Base-by-base conservation (phyloP, 164 flowering plant species). In the Amborella trichopoda region DNA sequence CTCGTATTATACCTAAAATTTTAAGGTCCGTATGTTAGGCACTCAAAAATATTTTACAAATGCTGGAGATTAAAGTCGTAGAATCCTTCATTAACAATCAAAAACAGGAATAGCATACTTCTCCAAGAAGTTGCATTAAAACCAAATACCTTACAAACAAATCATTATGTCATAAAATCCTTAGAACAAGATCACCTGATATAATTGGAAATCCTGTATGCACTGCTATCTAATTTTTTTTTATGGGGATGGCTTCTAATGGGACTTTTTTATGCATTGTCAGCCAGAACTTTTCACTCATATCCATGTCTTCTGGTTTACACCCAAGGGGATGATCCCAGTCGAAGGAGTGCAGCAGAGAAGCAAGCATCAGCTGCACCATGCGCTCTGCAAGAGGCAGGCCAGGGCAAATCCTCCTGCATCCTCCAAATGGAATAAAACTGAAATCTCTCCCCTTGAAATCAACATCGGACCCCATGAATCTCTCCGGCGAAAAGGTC, bases 281-380 rank as follows among this genome's bases (percentile, higher is more conserved):
- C 38, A 58, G 27, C 0, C 63, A 62, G 34, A 63, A 63, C 43
- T 63, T 63, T 48, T 58, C 63, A 2, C 58, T 56, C 67, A 63
- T 63, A 27, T 16, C 28, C 59, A 63, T 14, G 2, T 53, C 40
- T 6, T 20, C 33, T 26, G 52, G 51, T 2, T 40, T 28, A 38
- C 49, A 40, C 19, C 63, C 67, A 23, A 38, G 28, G 2, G 59
- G 59, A 3, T 57, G 24, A 25, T 12, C 22, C 59, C 62, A 53
- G 3, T 58, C 59, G 27, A 63, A 53, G 37, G 44, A 43, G 21
- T 63, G 59, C n/a, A 58, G 55, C 27, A 58, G 23, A 12, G 63
- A 57, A 3, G 48, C 56, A 38, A 58, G 50, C 18, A 49, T 58
- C 23, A 63, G 16, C 11, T 33, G 38, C 21, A 58, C 22, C 19